phyloP scores from a whole-genome alignment of 345 rosid genomes.

The Adansonia digitata region DNA sequence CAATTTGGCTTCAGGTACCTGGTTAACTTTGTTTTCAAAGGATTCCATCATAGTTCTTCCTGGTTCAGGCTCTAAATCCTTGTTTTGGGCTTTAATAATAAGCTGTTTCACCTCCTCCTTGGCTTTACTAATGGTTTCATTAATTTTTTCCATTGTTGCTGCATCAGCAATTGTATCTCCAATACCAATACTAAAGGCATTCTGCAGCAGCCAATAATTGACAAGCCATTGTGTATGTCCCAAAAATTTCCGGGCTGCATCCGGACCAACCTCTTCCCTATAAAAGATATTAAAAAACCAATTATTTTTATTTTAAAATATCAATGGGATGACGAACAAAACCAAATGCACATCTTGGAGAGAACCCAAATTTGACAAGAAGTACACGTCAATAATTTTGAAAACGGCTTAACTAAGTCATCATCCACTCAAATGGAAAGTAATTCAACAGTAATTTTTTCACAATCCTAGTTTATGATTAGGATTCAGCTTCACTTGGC shows the following conservation, averaged over 20 bases:
- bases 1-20: constrained; percentile 59
- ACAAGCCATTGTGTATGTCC: constrained; percentile 99
- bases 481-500: background rate
- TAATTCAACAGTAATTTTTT: background rate
- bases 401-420: background rate
- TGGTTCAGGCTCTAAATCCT: constrained; percentile 86
- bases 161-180: constrained; percentile 99
- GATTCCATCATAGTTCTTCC: constrained; percentile 96
- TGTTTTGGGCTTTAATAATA: constrained; percentile 60
- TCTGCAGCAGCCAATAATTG: constrained; percentile 95
- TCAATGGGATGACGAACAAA: background rate
- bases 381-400: background rate
- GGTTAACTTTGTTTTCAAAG: constrained; percentile 94
- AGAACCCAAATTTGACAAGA: background rate
- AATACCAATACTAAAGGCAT: constrained; percentile 93
- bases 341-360: background rate
- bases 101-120: constrained; percentile 80
- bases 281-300: background rate
- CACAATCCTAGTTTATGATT: background rate
- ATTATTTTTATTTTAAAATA: background rate
- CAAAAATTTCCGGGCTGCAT: constrained; percentile 96
- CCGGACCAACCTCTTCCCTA: constrained; percentile 99
- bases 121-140: constrained; percentile 77
- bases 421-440: background rate
- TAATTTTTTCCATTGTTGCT: constrained; percentile 83